Evolutionary conservation across 768 basidiomycete species (phyloP), one percentile per base, ranked within the genome.

Genomic region (Mycena indigotica): DNA sequence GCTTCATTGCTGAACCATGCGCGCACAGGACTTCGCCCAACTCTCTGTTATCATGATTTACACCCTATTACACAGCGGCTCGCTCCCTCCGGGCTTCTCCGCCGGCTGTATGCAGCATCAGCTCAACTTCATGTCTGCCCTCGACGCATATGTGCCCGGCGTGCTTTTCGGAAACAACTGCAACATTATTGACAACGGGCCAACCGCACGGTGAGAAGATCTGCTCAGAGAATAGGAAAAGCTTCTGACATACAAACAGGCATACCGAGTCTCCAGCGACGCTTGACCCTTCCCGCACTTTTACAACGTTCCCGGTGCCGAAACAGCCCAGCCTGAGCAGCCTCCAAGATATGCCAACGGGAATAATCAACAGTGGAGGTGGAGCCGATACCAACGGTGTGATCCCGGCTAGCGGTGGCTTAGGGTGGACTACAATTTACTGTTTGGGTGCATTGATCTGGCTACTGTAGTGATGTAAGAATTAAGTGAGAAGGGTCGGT

Each of bases 31-130:
- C 13, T 58, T 58, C 26, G 73, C 73, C 0, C 73, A 74, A 61
- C 48, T 69, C 35, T 53, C 63, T 24, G 67, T 74, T 0, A 35
- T 35, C 32, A 8, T 35, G 10, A 17, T 35, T 17, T 35, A 35
- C 32, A 35, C 32, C 32, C 10, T 72, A 17, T 53, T 69, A 1
- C 59, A 73, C 52, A 60, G 50, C 24, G 56, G 64, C 6, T 48
- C 53, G 1, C 65, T 71, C 2, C 71, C 70, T 2, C 52, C 56
- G 0, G 72, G 70, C 0, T 73, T 67, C 62, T 26, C 52, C 6
- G 16, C 62, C 12, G 57, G 57, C 28, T 74, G 72, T 60, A 71
- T 73, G 72, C 54, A 62, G 0, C 58, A 69, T 56, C 72, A 73
- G 57, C 62, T 70, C 46, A 58, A 45, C 1, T 72, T 63, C 60